Conservation (phyloP, 352 stramenopile species). For the Thraustochytrium sp. region DNA sequence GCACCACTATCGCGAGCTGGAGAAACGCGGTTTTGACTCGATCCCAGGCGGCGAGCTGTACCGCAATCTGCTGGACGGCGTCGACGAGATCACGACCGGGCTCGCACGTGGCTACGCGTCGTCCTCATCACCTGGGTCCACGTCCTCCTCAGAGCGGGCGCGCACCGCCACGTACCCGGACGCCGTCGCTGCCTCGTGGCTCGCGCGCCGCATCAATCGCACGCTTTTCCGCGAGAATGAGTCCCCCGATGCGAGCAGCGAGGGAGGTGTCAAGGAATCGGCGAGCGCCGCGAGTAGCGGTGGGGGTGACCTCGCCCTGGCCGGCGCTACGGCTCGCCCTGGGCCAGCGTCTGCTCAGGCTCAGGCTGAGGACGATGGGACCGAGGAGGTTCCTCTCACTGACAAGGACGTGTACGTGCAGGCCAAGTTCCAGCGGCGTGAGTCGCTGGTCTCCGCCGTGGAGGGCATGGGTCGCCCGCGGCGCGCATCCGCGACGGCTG, state of each 20-base stretch:
- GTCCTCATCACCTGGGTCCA: neutral
- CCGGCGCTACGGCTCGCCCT: no score
- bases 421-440: slow-evolving; percentile 7
- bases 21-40: slow-evolving; percentile 20
- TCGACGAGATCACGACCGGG: neutral
- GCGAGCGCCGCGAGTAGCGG: no score
- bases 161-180: neutral
- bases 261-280: neutral
- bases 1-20: slow-evolving; percentile 35
- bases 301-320: no score
- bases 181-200: neutral
- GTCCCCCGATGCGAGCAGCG: neutral
- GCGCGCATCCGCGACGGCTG: no score
- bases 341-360: no score
- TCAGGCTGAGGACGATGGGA: neutral
- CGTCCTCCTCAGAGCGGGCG: neutral
- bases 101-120: neutral
- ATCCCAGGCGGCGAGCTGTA: slow-evolving; percentile 1
- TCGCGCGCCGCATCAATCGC: neutral
- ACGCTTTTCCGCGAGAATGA: neutral
- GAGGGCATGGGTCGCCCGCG: neutral
- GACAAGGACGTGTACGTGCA: neutral
- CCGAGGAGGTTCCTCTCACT: neutral
- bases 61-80: neutral
- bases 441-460: neutral